Percentiles rank a stretch among this genome's conserved stretches.
phyloP scores from a whole-genome alignment of 768 basidiomycete genomes.

The Tylopilus intermedius region DNA sequence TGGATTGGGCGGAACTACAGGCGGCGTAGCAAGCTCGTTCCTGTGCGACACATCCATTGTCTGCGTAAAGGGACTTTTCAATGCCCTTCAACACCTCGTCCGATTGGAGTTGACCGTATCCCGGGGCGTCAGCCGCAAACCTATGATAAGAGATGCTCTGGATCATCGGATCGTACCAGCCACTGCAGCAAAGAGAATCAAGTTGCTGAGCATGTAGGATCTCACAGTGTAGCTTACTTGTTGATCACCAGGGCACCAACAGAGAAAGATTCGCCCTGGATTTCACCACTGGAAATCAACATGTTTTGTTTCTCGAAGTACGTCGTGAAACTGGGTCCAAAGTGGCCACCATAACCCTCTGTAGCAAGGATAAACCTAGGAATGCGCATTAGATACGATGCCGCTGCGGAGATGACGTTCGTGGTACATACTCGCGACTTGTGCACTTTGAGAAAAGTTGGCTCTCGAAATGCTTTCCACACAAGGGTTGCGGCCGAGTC shows the following conservation, averaged over 20 bases:
- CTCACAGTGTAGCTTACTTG: slow-evolving; percentile 35
- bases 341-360: slow-evolving; percentile 67
- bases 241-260: slow-evolving; percentile 64
- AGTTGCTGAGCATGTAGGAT: neutral
- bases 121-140: slow-evolving; percentile 59
- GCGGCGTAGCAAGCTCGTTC: slow-evolving; percentile 55
- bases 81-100: slow-evolving; percentile 41
- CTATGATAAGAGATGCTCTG: slow-evolving; percentile 58
- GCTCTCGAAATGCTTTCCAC: slow-evolving; percentile 62
- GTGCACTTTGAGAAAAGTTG: slow-evolving; percentile 45
- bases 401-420: neutral
- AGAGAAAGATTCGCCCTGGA: slow-evolving; percentile 47
- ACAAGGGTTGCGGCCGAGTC: slow-evolving; percentile 52
- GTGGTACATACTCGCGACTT: slow-evolving; percentile 45
- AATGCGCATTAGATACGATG: neutral
- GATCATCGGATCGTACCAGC: slow-evolving; percentile 62
- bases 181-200: slow-evolving; percentile 32
- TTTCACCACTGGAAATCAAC: slow-evolving; percentile 38
- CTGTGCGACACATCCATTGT: slow-evolving; percentile 50
- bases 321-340: slow-evolving; percentile 58
- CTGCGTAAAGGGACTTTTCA: slow-evolving; percentile 44
- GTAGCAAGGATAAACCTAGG: slow-evolving; percentile 57
- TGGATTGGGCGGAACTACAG: slow-evolving; percentile 40
- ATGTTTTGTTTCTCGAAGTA: slow-evolving; percentile 62
- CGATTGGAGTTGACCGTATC: slow-evolving; percentile 58